These are phyloP conservation scores for Dictyostelium citrinum DNA, from an alignment of 78 protist genomes.

Conservation along the genomic window DNA sequence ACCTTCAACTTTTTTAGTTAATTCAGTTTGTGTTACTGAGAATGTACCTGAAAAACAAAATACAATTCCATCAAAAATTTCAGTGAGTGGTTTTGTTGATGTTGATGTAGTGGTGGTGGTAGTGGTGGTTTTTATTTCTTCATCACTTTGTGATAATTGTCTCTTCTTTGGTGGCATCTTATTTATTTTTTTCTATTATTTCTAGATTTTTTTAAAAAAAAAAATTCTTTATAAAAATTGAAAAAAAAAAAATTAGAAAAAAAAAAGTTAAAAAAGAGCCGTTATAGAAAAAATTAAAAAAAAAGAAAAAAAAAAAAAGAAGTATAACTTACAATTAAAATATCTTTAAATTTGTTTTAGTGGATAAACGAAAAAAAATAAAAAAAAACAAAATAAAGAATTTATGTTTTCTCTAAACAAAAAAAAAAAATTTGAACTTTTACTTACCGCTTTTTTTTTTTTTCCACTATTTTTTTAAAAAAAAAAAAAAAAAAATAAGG, in stretches of 20 bases:
- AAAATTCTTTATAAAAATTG: not conserved
- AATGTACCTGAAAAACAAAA: slow-evolving; percentile 22
- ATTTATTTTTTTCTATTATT: too few relatives aligned
- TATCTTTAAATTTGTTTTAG: not conserved
- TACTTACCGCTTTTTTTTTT: too few relatives aligned
- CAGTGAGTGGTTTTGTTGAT: not conserved
- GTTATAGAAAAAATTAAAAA: not conserved
- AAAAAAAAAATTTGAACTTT: too few relatives aligned
- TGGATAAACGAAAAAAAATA: not conserved
- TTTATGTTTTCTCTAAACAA: too few relatives aligned
- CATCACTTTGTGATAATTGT: not conserved
- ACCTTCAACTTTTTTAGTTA: not conserved
- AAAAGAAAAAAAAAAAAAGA: too few relatives aligned
- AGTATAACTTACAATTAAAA: not conserved
- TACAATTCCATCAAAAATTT: slow-evolving; percentile 16
- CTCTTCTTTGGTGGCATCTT: slow-evolving; percentile 39
- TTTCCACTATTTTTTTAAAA: not conserved
- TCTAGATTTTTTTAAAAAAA: not conserved
- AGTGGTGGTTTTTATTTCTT: not conserved
- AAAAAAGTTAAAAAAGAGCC: not conserved
- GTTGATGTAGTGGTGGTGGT: not conserved
- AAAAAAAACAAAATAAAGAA: too few relatives aligned
- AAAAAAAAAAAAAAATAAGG: not conserved
- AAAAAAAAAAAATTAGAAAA: not conserved
- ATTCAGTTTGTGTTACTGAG: slow-evolving; percentile 21